Percentiles rank a stretch among this genome's conserved stretches.
phyloP scores from a whole-genome alignment of 2,329 filamentous ascomycete species.

The Talaromyces sp. region DNA sequence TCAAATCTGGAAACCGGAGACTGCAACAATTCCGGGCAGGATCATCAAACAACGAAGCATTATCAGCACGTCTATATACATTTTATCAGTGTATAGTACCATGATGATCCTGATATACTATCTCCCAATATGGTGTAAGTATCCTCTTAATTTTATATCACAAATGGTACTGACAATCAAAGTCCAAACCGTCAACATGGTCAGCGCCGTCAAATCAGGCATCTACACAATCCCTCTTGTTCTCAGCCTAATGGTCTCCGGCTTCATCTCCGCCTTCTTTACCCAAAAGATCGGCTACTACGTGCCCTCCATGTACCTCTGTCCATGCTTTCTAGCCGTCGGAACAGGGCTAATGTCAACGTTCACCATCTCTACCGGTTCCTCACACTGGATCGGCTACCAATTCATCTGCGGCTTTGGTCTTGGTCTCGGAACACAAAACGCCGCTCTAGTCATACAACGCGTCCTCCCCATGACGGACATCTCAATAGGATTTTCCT shows the following conservation, averaged over 20 bases:
- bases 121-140: slow-evolving; percentile 11
- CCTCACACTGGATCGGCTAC: slow-evolving; percentile 28
- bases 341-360: slow-evolving; percentile 18
- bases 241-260: slow-evolving; percentile 5
- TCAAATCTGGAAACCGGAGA: slow-evolving; percentile 29
- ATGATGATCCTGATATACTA: slow-evolving; percentile 14
- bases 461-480: slow-evolving; percentile 26
- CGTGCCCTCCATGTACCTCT: slow-evolving; percentile 9
- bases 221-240: slow-evolving; percentile 14
- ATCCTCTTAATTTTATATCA: not conserved
- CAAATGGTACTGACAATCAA: not conserved
- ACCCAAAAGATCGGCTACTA: slow-evolving; percentile 17
- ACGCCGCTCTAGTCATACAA: slow-evolving; percentile 26
- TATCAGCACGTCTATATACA: slow-evolving; percentile 45
- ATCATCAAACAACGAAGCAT: slow-evolving; percentile 56
- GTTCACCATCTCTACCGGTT: slow-evolving; percentile 18
- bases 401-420: slow-evolving; percentile 33
- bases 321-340: slow-evolving; percentile 7
- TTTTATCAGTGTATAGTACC: slow-evolving; percentile 20
- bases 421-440: slow-evolving; percentile 28
- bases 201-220: slow-evolving; percentile 12
- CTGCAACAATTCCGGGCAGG: slow-evolving; percentile 46
- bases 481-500: slow-evolving; percentile 26
- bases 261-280: slow-evolving; percentile 7
- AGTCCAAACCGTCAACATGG: slow-evolving; percentile 17